Evolutionary conservation across 75 land plant species (phyloP).

Genomic region (Ceratopteris richardii): DNA sequence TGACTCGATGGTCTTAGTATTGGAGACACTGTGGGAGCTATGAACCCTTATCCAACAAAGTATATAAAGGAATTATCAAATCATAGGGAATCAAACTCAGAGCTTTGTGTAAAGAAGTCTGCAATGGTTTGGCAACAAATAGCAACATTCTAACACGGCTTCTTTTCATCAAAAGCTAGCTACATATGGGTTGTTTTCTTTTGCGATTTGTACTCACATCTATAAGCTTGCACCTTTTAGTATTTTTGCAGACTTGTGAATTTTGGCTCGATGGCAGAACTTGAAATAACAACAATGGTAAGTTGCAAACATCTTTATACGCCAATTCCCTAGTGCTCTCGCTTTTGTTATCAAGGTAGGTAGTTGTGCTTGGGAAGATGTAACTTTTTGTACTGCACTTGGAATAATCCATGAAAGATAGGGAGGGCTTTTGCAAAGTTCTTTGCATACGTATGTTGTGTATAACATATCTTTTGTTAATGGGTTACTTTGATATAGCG

Average conservation of each 20-base stretch:
- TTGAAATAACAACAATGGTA: constrained; percentile 36
- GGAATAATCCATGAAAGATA: constrained; percentile 47
- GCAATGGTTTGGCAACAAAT: neutral
- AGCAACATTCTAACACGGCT: constrained; percentile 4
- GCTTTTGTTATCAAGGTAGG: constrained; percentile 77
- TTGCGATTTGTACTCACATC: constrained; percentile 63
- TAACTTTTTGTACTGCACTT: constrained; percentile 78
- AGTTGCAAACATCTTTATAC: constrained; percentile 28
- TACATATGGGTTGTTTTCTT: constrained; percentile 57
- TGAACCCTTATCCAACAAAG: too few species aligned
- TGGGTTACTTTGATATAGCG: constrained; percentile 88
- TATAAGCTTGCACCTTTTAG: constrained; percentile 88
- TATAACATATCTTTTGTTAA: constrained; percentile 53
- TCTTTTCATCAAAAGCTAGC: constrained; percentile 31
- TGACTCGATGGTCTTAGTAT: too few species aligned
- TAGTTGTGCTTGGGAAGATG: constrained; percentile 80
- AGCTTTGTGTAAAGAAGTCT: too few species aligned
- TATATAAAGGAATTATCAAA: neutral
- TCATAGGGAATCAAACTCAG: too few species aligned
- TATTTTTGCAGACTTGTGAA: constrained; percentile 84
- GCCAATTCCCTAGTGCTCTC: constrained; percentile 26
- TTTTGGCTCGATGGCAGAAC: constrained; percentile 59
- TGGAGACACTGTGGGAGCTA: too few species aligned
- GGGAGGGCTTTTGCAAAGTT: constrained; percentile 49
- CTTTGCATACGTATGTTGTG: constrained; percentile 46